Base-by-base conservation (phyloP, 1,284 basidiomycete genomes). In the Somion occarium region DNA sequence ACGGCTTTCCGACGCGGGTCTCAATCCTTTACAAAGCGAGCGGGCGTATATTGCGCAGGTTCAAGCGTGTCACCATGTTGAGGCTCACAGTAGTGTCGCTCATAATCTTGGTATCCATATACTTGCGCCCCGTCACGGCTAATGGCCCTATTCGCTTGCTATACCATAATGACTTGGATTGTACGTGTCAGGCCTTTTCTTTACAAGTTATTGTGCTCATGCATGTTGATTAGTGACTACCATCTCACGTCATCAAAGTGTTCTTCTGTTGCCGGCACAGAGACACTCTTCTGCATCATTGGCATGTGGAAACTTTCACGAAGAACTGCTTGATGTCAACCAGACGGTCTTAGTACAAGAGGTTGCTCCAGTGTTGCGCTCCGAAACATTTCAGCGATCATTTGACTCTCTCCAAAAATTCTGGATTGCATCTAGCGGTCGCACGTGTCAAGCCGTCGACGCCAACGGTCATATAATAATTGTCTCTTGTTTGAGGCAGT, bases 161-260 rank as follows among this genome's bases (percentile, higher is more conserved):
- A 2, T 64, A 62, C 42, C 58, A 62, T 54, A 65, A 67, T 49
- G 63, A 65, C 48, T 53, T 66, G 1, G 54, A 66, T 39, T 34
- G 64, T 62, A 50, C 38, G 61, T 46, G n/a, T n/a, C n/a, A n/a
- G n/a, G n/a, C n/a, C n/a, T n/a, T n/a, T n/a, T n/a, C n/a, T n/a
- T n/a, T n/a, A n/a, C n/a, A n/a, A n/a, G n/a, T n/a, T n/a, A n/a
- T n/a, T n/a, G n/a, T n/a, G n/a, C n/a, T n/a, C n/a, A n/a, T n/a
- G n/a, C n/a, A n/a, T n/a, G n/a, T n/a, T n/a, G n/a, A n/a, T 22
- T 22, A 64, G 62, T 60, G n/a, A 46, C 50, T 20, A 60, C 59
- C 22, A 57, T 59, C 2, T 22, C 56, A 12, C 37, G 55, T 11
- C 61, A 64, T 50, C 53, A 51, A 37, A 64, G 62, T 42, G 56